Conservation (phyloP, 1,284 basidiomycete species). For the Tilletia walkeri region DNA sequence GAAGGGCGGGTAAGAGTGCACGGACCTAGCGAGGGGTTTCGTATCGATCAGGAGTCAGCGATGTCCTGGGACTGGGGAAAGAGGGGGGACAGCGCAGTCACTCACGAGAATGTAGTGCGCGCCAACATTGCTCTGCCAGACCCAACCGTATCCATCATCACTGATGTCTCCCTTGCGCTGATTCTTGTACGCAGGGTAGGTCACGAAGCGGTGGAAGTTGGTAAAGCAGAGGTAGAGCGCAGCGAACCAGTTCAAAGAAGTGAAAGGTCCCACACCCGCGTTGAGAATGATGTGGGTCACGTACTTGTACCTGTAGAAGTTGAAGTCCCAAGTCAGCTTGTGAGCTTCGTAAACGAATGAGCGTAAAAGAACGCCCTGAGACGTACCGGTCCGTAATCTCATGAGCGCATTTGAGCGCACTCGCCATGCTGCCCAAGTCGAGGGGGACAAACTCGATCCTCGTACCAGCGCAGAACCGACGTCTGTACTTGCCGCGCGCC, state of each 20-base stretch:
- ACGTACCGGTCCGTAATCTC: constrained; percentile 34
- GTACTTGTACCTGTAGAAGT: constrained; percentile 34
- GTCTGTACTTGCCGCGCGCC: constrained; percentile 44
- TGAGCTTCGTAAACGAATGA: too few species aligned
- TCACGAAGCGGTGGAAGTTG: constrained; percentile 49
- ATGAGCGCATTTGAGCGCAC: constrained; percentile 46
- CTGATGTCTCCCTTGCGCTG: constrained; percentile 51
- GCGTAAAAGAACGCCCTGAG: too few species aligned
- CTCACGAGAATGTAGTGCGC: constrained; percentile 52
- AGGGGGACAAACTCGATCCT: constrained; percentile 51
- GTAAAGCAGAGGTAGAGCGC: constrained; percentile 49
- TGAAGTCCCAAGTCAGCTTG: not conserved
- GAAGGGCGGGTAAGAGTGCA: constrained; percentile 40
- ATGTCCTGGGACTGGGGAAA: not conserved
- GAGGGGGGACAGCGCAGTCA: not conserved
- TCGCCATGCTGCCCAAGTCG: constrained; percentile 52
- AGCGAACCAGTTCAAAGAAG: constrained; percentile 49
- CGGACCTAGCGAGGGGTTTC: constrained; percentile 16
- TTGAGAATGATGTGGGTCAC: constrained; percentile 55
- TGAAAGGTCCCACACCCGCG: constrained; percentile 52
- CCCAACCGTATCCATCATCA: constrained; percentile 54
- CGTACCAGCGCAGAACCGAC: constrained; percentile 45
- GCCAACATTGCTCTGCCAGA: constrained; percentile 55
- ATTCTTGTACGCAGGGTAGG: constrained; percentile 51
- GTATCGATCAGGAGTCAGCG: not conserved